These are phyloP conservation scores for Citrus medica DNA, from an alignment of 345 rosid genomes.

Conservation along the genomic window DNA sequence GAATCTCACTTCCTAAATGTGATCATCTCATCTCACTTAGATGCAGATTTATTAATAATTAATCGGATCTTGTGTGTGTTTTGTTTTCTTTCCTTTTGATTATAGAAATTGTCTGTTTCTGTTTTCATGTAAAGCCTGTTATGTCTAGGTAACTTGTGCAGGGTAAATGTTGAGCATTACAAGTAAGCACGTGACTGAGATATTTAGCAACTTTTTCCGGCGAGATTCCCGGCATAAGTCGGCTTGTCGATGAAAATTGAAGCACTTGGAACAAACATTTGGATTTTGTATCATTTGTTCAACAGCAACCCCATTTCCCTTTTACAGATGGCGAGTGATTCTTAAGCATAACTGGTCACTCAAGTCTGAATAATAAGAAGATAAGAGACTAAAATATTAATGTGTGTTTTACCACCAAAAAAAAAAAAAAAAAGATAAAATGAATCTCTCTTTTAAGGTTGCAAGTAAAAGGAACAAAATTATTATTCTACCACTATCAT, in stretches of 20 bases:
- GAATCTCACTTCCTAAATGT: background rate
- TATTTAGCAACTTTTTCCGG: constrained; percentile 5
- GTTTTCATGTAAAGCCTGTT: background rate
- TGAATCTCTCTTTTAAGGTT: background rate
- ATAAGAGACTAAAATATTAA: no score
- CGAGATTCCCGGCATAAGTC: constrained; percentile 17
- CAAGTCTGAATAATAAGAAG: no score
- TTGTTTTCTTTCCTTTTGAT: background rate
- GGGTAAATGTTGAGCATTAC: background rate
- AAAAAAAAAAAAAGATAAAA: background rate
- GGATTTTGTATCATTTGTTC: background rate
- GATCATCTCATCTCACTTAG: background rate
- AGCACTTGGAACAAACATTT: background rate
- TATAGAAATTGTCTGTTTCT: background rate
- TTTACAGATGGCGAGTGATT: background rate
- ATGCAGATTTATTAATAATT: background rate
- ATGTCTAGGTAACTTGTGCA: background rate
- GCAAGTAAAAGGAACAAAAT: background rate
- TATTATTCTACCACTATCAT: background rate
- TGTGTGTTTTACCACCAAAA: no score
- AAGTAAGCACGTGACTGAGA: constrained; percentile 6
- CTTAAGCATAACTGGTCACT: no score
- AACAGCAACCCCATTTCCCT: background rate
- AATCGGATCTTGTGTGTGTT: background rate
- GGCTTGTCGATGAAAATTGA: constrained; percentile 8